Base-by-base conservation (phyloP, 2,329 filamentous ascomycete species). In the Cordyceps tenuipes region DNA sequence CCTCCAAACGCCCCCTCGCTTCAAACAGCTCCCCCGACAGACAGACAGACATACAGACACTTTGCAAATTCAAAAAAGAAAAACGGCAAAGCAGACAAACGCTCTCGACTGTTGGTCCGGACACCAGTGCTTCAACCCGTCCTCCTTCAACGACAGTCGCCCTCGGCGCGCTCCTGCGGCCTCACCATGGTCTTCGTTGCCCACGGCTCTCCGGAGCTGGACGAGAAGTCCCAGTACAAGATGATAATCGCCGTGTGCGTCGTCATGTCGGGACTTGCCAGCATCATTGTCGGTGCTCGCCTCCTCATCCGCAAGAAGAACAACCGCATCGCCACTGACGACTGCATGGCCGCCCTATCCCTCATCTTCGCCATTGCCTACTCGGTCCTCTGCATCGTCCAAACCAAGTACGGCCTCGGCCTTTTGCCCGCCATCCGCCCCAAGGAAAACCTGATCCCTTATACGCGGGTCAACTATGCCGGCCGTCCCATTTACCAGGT, bases 401-500 rank as follows among this genome's bases (percentile, higher is more conserved):
- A 83, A 70, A 81, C 79, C 4, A 75, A 76, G 68, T 82, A 78
- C 62, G 80, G 80, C 19, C 71, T 83, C 3, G 80, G 80, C 1
- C 68, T 83, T 2, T 77, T 79, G 0, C 58, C 82, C 8, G 63
- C 57, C 7, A 62, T 71, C 5, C 75, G 80, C 0, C 80, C 80
- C 0, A 64, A 70, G n/a, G 67, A 63, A n/a, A 75, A 78, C 48
- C 65, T 79, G 0, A 62, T 75, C 5, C 69, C 69, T 0, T 82
- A 81, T 65, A 78, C 76, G 0, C 66, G 78, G 59, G 69, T 80
- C 65, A 83, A 83, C 66, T 82, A 75, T 63, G 77, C 77, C 5
- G 80, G 79, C 2, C 75, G 80, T 3, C 80, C 80, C 0, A 75
- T 82, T 49, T 83, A 83, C 62, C 79, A 82, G 62, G 54, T 81